A percentile compares a stretch with the other conserved stretches of the same genome.
These are phyloP conservation scores for Carex scoparia DNA, from an alignment of 176 grass and related monocot species.

Conservation along the genomic window DNA sequence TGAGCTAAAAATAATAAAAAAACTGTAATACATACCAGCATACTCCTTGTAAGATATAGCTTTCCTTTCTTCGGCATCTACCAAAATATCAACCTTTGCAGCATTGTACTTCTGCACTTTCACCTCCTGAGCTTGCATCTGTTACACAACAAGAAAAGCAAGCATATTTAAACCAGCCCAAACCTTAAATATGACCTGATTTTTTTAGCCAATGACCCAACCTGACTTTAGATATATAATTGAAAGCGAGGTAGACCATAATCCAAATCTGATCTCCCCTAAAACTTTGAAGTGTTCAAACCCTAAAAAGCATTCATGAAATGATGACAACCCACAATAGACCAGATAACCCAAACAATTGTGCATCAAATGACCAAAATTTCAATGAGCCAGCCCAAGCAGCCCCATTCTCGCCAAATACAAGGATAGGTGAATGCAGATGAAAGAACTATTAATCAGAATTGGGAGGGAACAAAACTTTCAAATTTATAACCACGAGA, in stretches of 20 bases:
- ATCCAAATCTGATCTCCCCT: background rate
- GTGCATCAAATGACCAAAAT: background rate
- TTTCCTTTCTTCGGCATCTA: slow-evolving; percentile 7
- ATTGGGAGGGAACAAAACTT: background rate
- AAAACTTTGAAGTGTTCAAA: background rate
- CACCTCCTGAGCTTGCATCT: slow-evolving; percentile 20
- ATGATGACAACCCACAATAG: background rate
- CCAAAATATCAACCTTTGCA: slow-evolving; percentile 12
- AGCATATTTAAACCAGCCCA: background rate
- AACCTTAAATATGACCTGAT: background rate
- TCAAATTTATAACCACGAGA: background rate
- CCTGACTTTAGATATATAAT: background rate
- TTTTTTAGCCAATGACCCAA: background rate
- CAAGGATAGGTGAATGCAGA: background rate
- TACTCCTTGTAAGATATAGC: background rate
- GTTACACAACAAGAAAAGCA: slow-evolving; percentile 2
- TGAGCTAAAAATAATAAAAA: slow-evolving; percentile 3
- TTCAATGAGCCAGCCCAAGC: background rate
- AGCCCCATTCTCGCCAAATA: too few relatives aligned
- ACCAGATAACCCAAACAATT: background rate
- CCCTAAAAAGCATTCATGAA: background rate
- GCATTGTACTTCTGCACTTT: background rate
- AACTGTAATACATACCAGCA: slow-evolving; percentile 1
- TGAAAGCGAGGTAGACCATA: background rate
- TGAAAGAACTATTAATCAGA: background rate